phyloP scores from a whole-genome alignment of 257 asterid genomes.

The Capsicum rhomboideum region DNA sequence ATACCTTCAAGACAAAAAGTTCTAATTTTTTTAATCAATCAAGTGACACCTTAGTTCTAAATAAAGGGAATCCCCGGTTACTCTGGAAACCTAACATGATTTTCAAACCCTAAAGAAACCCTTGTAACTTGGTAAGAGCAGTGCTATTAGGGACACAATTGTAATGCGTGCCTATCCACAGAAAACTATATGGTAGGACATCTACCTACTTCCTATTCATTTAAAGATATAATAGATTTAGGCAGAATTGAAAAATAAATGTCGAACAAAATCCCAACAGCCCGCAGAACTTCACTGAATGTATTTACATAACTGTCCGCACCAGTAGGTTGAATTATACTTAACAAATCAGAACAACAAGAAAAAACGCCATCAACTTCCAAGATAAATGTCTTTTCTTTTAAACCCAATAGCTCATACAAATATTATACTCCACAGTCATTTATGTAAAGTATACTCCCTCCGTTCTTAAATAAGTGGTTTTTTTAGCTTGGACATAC shows the following conservation, averaged over 20 bases:
- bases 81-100: no score
- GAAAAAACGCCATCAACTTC: not conserved
- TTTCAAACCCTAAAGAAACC: no score
- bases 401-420: not conserved
- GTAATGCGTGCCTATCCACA: not conserved
- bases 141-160: not conserved
- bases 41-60: no score
- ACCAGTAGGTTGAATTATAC: not conserved
- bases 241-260: not conserved
- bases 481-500: no score
- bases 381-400: not conserved
- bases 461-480: no score
- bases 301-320: not conserved
- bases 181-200: not conserved
- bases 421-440: not conserved
- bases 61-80: no score
- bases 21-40: no score
- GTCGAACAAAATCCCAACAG: not conserved
- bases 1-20: not conserved
- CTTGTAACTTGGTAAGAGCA: no score
- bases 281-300: not conserved
- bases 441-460: not conserved
- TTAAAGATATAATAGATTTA: not conserved
- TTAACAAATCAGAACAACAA: not conserved
- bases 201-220: not conserved